Base-by-base conservation (phyloP, 139 green algal genomes). In the Chlorella sp. region DNA sequence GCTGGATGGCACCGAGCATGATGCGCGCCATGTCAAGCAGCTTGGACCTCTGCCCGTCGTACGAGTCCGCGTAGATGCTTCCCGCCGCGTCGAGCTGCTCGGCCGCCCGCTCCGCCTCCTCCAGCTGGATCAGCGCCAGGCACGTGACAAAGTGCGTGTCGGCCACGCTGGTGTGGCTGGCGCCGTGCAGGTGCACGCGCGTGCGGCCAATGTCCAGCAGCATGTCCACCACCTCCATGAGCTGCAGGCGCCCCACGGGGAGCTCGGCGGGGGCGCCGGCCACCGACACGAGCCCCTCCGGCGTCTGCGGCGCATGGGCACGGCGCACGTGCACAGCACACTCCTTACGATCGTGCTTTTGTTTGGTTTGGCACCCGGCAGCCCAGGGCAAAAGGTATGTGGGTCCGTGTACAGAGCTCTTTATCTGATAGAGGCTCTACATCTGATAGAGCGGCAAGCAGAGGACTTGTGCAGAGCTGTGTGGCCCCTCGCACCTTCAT, bases 151-250 rank as follows among this genome's bases (percentile, higher is more conserved):
- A 79, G 55, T 83, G 77, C 6, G 73, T 79, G 49, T 87, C 88
- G 26, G 65, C 83, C 35, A 89, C 78, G 20, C 65, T 77, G 23
- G 71, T 29, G 69, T 90, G 76, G 2, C 71, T 42, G 0, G 42
- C 23, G 1, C 88, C 86, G 20, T 86, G 67, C 23, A 59, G 61
- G 33, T 31, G 63, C 1, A 59, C 62, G 3, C 83, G 70, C 20
- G 74, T 62, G 26, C 74, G 69, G 3, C 60, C 72, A 6, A 90
- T 88, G 73, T 92, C 88, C 49, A 85, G 74, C 36, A 92, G 80
- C 88, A 93, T 93, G 67, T 91, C 87, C 31, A 88, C 84, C 49
- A 92, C 88, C 71, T 79, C 79, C 69, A 87, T 78, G 62, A 91
- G 75, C 83, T 92, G 87, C 66, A 86, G 68, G 59, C 77, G 76